Evolutionary conservation across 208 protist genomes (phyloP), one percentile per base, ranked within the genome.

Genomic region (Leishmania tropica): DNA sequence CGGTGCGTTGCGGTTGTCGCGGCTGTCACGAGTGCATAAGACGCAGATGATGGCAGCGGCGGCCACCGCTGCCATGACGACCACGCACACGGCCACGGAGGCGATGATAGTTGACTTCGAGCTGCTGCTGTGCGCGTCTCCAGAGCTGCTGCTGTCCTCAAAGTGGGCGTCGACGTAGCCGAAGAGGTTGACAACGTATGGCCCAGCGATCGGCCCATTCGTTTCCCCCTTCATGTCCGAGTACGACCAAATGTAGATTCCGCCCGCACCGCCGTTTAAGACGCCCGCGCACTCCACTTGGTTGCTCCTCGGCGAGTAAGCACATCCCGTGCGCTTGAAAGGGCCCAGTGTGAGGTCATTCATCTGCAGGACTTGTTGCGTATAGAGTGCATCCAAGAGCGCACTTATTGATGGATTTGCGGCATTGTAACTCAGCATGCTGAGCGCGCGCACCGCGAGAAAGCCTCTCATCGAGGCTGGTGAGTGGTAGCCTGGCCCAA

Each of bases 1-100:
- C 35, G 84, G 89, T 15, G 90, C 90, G 72, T 90, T 90, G 70
- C 64, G n/a, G 83, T 90, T 90, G 83, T 94, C 81, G 42, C 89
- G 85, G 11, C 76, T 86, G 78, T 90, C 77, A 35, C 78, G 78
- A 21, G 31, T 28, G 78, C 73, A 86, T 56, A 70, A 80, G 53
- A 72, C 54, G 37, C 64, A 78, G 48, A 81, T n/a, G 40, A 85
- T 45, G 62, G 71, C 31, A 79, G 47, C 68, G 19, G 86, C 21
- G 17, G 76, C 53, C 4, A 83, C 47, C 31, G 75, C 10, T 8
- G 24, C 73, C 0, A 68, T 42, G 17, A 74, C 28, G 6, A 58
- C 37, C 10, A 70, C 60, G 31, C 80, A 21, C 7, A 82, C 37
- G 40, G 45, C 67, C 13, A 78, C 78, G 7, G 74, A 56, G 21